Conservation (phyloP, 2,329 filamentous ascomycete genomes). For the Fusarium siculi region DNA sequence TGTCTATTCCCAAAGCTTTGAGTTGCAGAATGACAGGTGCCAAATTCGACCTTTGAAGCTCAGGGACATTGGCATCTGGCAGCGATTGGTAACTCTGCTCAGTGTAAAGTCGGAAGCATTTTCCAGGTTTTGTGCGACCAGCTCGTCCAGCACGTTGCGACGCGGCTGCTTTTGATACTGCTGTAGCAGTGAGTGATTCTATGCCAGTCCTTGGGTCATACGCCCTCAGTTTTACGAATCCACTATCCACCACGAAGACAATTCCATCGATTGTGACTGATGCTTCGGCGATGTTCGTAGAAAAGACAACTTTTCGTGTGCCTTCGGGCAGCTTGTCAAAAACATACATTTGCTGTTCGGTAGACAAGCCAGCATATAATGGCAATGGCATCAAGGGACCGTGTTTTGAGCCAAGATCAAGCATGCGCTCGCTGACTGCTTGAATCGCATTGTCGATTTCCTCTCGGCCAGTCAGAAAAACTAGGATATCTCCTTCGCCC, state of each 20-base stretch:
- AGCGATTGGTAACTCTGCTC: constrained; percentile 75
- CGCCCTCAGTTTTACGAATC: constrained; percentile 88
- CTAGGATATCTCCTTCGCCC: constrained; percentile 83
- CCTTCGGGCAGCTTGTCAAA: constrained; percentile 86
- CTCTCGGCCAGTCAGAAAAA: constrained; percentile 92
- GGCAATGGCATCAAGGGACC: constrained; percentile 64
- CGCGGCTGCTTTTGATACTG: constrained; percentile 92
- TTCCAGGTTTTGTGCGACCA: constrained; percentile 87
- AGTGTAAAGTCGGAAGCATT: constrained; percentile 93
- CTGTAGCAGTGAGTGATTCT: constrained; percentile 83
- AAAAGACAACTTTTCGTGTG: constrained; percentile 89
- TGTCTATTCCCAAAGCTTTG: constrained; percentile 94
- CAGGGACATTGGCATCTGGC: constrained; percentile 80
- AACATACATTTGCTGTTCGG: constrained; percentile 93
- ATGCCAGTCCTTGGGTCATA: constrained; percentile 89
- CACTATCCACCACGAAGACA: constrained; percentile 88
- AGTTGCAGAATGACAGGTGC: constrained; percentile 90
- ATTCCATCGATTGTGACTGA: constrained; percentile 95
- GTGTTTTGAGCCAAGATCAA: constrained; percentile 60
- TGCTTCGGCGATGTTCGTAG: constrained; percentile 96
- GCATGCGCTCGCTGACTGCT: constrained; percentile 77
- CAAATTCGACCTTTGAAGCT: constrained; percentile 92
- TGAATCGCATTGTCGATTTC: constrained; percentile 90
- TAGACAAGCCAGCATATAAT: constrained; percentile 87
- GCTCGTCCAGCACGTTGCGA: constrained; percentile 90